These are phyloP conservation scores for Endotrypanum monterogeii DNA, from an alignment of 208 protist genomes.

Conservation along the genomic window DNA sequence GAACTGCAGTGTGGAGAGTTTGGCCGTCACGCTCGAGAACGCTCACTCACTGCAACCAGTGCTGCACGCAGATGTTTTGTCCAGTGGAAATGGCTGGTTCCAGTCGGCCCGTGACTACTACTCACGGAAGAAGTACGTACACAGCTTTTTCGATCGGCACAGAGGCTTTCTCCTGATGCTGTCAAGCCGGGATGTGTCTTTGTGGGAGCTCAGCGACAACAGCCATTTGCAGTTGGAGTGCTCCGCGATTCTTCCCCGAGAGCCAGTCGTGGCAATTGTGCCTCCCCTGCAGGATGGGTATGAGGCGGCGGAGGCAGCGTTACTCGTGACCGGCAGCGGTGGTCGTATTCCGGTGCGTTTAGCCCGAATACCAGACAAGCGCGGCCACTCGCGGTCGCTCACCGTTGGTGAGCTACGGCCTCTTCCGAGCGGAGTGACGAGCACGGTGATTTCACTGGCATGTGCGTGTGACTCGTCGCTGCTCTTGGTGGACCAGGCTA, in stretches of 20 bases:
- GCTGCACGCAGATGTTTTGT: conserved; percentile 23
- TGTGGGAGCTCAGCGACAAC: conserved; percentile 37
- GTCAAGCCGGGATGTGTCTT: conserved; percentile 25
- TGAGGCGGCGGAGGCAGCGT: conserved; percentile 21
- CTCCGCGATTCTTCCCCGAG: conserved; percentile 6
- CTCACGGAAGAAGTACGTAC: conserved; percentile 29
- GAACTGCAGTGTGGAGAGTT: conserved; percentile 58
- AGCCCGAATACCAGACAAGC: background rate
- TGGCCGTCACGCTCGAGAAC: conserved; percentile 26
- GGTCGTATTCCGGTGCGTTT: conserved; percentile 40
- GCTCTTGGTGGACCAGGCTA: conserved; percentile 52
- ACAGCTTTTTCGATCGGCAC: conserved; percentile 51
- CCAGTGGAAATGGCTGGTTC: conserved; percentile 13
- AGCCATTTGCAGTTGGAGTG: conserved; percentile 16
- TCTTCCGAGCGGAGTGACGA: conserved; percentile 17
- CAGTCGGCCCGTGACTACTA: conserved; percentile 20
- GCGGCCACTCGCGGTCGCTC: background rate
- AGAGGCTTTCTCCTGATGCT: conserved; percentile 40
- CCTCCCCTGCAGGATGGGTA: conserved; percentile 13
- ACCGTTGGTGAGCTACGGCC: conserved; percentile 5
- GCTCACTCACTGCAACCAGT: background rate
- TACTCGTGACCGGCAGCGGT: conserved; percentile 45
- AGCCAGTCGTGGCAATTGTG: conserved; percentile 28
- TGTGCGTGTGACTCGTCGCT: conserved; percentile 22
- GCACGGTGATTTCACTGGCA: conserved; percentile 22